Evolutionary conservation across 179 eudicot species (phyloP), one percentile per base, ranked within the genome.

Genomic region (Pouteria campechiana): DNA sequence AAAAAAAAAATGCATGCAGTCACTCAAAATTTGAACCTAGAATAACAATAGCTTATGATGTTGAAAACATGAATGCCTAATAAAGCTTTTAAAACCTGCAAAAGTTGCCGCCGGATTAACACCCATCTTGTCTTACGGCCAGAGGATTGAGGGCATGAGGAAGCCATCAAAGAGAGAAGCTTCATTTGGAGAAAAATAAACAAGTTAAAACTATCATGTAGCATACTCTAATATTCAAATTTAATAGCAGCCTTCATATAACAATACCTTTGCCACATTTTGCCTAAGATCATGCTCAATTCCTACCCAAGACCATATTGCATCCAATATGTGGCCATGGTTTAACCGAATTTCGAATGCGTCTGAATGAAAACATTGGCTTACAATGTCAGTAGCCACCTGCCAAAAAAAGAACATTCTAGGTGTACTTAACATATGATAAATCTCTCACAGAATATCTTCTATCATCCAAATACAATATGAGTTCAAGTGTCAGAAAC

Each of bases 221-320:
- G 16, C 41, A 17, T 22, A 27, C 24, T 32, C 34, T 14, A n/a
- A n/a, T n/a, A n/a, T n/a, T n/a, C n/a, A n/a, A n/a, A n/a, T n/a
- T n/a, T n/a, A n/a, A n/a, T n/a, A n/a, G 25, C 29, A 15, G 43
- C 17, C 15, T 34, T 37, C 14, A 28, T 17, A 15, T 14, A 45
- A 32, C 27, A 15, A 38, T 61, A 88, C 97, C 85, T 86, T 93
- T 24, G 90, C 93, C 41, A 90, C 95, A 78, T 90, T 90, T 55
- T 70, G 70, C 46, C 95, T 77, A 55, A 76, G 72, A 44, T 79
- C 87, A 20, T 67, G 52, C 55, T 67, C 70, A 33, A 86, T 67
- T 54, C 98, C 98, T 34, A 75, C 52, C 98, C 98, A 90, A 19
- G 90, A 72, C 98, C 98, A 90, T 68, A 90, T 76, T 48, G 94